Evolutionary conservation across 371 early-diverging fungal species (phyloP), one percentile per base, ranked within the genome.

Genomic region (Rhizopus arrhizus): DNA sequence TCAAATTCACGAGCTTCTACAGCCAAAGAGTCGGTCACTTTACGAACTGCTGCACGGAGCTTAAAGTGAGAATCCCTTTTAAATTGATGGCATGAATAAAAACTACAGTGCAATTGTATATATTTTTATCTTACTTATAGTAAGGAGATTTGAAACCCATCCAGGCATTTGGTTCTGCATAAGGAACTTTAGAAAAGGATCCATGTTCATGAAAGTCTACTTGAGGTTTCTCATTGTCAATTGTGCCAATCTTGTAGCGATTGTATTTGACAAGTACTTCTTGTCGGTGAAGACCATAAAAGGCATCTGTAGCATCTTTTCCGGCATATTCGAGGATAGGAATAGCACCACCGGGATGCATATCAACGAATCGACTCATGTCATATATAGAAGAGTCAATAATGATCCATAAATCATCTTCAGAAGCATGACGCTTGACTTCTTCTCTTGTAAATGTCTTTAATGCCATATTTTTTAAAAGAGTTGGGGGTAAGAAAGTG

Each of bases 401-500:
- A 51, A 91, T 89, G 67, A 96, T 92, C 98, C 98, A 99, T 56
- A 88, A 74, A 66, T 95, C 95, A 28, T 85, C 81, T 61, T 80
- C 75, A 53, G 74, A 73, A 46, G 85, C 79, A 75, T 98, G 97
- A 61, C 80, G 69, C 31, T 85, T 74, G 10, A 98, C 81, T 65
- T 96, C 91, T 36, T 87, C 86, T 48, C 81, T 80, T 6, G 90
- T 89, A 59, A 58, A 82, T 33, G 53, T 58, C 48, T 79, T 75
- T n/a, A 66, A 40, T 28, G 53, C 16, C 65, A 70, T 64, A 4
- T n/a, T 32, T 34, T n/a, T 42, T 31, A 33, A 33, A 31, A 40
- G 50, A 28, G 34, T 8, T 36, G 57, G 53, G 46, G 33, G 56
- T 45, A 9, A 36, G 34, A 13, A 47, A 34, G 43, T 22, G 2